Base-by-base conservation (phyloP, 352 stramenopile genomes). In the Phytophthora colocasiae region DNA sequence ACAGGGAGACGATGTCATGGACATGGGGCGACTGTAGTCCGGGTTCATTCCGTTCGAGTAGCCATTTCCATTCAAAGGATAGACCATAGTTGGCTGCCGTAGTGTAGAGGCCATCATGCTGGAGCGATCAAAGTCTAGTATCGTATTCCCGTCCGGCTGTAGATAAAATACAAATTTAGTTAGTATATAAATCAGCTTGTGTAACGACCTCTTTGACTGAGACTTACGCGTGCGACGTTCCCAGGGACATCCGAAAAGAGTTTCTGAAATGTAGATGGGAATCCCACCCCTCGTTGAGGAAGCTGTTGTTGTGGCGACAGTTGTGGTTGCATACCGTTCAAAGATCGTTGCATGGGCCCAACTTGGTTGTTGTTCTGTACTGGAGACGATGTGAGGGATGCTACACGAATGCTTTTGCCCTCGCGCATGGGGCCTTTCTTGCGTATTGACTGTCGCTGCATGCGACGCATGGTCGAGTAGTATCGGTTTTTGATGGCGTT, bases 401-500 rank as follows among this genome's bases (percentile, higher is more conserved):
- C 85, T 14, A 92, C 77, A 19, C 85, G 81, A 41, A 94, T 92
- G 58, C 80, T 91, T 52, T 95, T 95, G 48, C 84, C 86, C 51
- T 95, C 84, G 17, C 86, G 77, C 66, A 95, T 78, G 9, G 83
- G 75, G 2, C 83, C 85, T 81, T 96, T 96, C 75, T 94, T 96
- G 15, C 88, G 88, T 41, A 96, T 81, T 17, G 88, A 96, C 63
- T 96, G 89, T 0, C 89, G 75, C 69, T 95, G 84, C 83, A 96
- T 93, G 58, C 89, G 83, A 4, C 89, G 74, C 86, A 95, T 96
- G n/a, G 86, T 97, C 58, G 89, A 97, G 70, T 98, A 97, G 68
- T 95, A 97, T 36, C 89, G 80, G 59, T 96, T 97, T 73, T 97
- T 97, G 67, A 97, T 97, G 27, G 87, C 88, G 66, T 97, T 97